Base-by-base conservation (phyloP, 805 yeast genomes). In the Wickerhamiella cacticola region DNA sequence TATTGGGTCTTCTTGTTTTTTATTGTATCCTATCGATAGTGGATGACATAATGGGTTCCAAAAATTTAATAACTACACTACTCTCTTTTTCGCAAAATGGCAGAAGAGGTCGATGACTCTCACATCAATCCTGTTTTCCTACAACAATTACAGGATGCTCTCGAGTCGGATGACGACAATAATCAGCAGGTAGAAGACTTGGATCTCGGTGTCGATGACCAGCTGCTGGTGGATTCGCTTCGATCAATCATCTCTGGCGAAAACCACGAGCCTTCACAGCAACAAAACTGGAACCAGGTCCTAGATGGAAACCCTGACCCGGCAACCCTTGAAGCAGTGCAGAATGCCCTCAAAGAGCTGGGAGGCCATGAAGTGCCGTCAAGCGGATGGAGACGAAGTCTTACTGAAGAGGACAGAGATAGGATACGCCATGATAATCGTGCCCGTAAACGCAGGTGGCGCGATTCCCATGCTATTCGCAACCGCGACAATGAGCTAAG, bases 401-500 rank as follows among this genome's bases (percentile, higher is more conserved):
- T 56, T 8, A 53, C 64, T 1, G 62, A 61, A 15, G 65, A 58
- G 36, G 69, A 68, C 41, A 72, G 72, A 52, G 85, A 80, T 56
- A 72, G 76, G 52, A 68, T 79, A 9, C 66, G 87, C 43, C 56
- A 72, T 22, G 88, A 78, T 42, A 85, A 85, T 57, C 68, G 94
- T 42, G 83, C 78, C 47, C 68, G 95, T 18, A 85, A 85, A 66
- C 79, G 82, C 65, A 74, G 75, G 54, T 85, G 95, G 95, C 71
- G 95, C 57, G 88, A 78, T 53, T 79, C 76, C 23, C 86, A 89
- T 59, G 73, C 75, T 7, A 80, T 80, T 51, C 71, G 92, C 54
- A 88, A 88, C 63, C 80, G 84, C 66, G 95, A 87, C 61, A 81
- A 85, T 57, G 97, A 89, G 59, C 68, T 89, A 48, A 71, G 94